These are phyloP conservation scores for Psilocybe cubensis DNA, from an alignment of 768 basidiomycete species.

Conservation along the genomic window DNA sequence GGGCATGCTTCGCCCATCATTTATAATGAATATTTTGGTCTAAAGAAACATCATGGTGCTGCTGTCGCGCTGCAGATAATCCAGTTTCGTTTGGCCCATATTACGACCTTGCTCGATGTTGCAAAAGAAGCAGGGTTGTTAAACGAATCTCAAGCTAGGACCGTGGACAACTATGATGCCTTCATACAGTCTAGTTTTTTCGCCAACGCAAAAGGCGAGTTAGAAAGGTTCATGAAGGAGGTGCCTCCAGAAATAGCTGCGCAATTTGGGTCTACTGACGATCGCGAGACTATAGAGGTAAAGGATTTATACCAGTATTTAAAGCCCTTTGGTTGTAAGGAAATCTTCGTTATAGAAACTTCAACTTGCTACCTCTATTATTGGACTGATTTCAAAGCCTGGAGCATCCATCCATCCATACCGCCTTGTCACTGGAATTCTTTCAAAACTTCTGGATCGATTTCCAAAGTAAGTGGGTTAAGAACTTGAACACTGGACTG, in stretches of 20 bases:
- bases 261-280: slow-evolving; percentile 35
- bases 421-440: slow-evolving; percentile 63
- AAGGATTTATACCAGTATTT: slow-evolving; percentile 2
- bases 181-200: slow-evolving; percentile 49
- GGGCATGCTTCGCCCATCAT: slow-evolving; percentile 67
- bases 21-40: slow-evolving; percentile 57
- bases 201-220: slow-evolving; percentile 41
- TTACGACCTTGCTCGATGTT: slow-evolving; percentile 47
- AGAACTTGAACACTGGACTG: slow-evolving; percentile 3
- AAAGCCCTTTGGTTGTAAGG: neutral
- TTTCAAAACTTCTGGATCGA: slow-evolving; percentile 53
- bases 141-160: slow-evolving; percentile 56
- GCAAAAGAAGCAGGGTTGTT: slow-evolving; percentile 59
- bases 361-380: slow-evolving; percentile 45
- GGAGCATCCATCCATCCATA: slow-evolving; percentile 76
- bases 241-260: slow-evolving; percentile 50
- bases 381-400: slow-evolving; percentile 54
- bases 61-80: slow-evolving; percentile 54
- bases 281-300: slow-evolving; percentile 32
- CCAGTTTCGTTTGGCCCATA: slow-evolving; percentile 64
- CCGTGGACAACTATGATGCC: slow-evolving; percentile 62
- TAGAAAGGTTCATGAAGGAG: slow-evolving; percentile 50
- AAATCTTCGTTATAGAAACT: slow-evolving; percentile 41
- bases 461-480: slow-evolving; percentile 43
- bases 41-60: slow-evolving; percentile 50